Percentiles rank a stretch among this genome's conserved stretches.
Conservation (phyloP, 2,329 filamentous ascomycete genomes). For the Alternaria alternata region DNA sequence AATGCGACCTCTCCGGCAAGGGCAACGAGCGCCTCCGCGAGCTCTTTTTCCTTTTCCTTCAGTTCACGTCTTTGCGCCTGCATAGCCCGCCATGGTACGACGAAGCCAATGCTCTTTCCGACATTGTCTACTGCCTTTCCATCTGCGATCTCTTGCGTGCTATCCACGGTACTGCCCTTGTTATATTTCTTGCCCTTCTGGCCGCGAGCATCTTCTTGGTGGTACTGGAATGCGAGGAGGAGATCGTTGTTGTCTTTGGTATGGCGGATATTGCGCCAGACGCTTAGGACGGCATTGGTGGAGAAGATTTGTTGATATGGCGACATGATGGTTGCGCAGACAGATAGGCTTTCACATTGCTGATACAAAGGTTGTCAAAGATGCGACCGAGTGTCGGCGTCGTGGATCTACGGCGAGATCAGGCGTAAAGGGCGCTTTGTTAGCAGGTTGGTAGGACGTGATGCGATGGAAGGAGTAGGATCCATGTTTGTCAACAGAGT, state of each 20-base stretch:
- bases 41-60: constrained; percentile 44
- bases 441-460: constrained; percentile 9
- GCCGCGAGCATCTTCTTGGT: constrained; percentile 36
- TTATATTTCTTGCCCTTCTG: constrained; percentile 28
- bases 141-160: constrained; percentile 28
- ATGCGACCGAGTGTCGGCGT: background rate
- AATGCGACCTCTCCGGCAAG: constrained; percentile 46
- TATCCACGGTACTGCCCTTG: constrained; percentile 26
- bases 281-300: constrained; percentile 44
- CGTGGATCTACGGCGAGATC: background rate
- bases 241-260: constrained; percentile 43
- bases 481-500: constrained; percentile 16
- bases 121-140: constrained; percentile 28
- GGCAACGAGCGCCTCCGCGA: constrained; percentile 46
- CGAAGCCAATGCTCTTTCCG: constrained; percentile 46
- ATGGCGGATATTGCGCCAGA: constrained; percentile 45
- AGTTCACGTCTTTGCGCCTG: constrained; percentile 44
- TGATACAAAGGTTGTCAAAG: background rate
- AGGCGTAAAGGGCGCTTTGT: constrained; percentile 10
- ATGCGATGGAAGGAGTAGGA: constrained; percentile 6
- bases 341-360: constrained; percentile 23
- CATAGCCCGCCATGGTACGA: constrained; percentile 49
- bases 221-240: constrained; percentile 45
- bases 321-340: constrained; percentile 31
- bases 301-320: constrained; percentile 47